Evolutionary conservation across 75 land plant species (phyloP).

Genomic region (Cunninghamia lanceolata): DNA sequence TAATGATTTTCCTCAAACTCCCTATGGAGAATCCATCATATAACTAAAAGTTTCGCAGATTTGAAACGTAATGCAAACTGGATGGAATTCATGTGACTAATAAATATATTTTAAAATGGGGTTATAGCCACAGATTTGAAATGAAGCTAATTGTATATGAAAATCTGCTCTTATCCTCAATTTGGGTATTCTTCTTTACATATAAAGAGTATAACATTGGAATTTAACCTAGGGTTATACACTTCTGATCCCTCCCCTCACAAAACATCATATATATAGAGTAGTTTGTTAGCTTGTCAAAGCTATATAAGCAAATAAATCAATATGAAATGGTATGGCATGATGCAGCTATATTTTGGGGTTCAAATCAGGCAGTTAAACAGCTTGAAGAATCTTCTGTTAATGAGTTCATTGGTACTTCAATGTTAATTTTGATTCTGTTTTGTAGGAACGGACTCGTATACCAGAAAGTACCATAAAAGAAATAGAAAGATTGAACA

Average conservation of each 20-base stretch:
- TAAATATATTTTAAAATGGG: not conserved
- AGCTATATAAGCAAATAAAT: not conserved
- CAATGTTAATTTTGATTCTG: slow-evolving; percentile 1
- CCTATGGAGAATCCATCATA: not conserved
- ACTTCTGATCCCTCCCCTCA: not conserved
- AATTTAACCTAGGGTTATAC: not conserved
- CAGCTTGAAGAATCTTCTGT: not conserved
- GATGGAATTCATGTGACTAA: not conserved
- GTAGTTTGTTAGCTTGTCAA: not conserved
- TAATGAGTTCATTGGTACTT: not conserved
- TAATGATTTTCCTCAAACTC: not conserved
- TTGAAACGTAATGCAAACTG: not conserved
- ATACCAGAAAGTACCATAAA: slow-evolving; percentile 54
- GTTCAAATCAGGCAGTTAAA: not conserved
- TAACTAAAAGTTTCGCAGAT: not conserved
- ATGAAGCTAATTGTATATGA: not conserved
- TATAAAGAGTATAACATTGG: not conserved
- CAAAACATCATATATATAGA: not conserved
- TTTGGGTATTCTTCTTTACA: not conserved
- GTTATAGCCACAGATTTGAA: not conserved
- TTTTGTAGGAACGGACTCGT: slow-evolving; percentile 62
- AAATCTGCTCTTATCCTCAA: not conserved
- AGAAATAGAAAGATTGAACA: slow-evolving; percentile 61
- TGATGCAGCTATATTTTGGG: not conserved
- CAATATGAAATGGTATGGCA: not conserved